A percentile compares a stretch with the other conserved stretches of the same genome.
These are phyloP conservation scores for Inonotus obliquus DNA, from an alignment of 1,284 basidiomycete species.

Conservation along the genomic window DNA sequence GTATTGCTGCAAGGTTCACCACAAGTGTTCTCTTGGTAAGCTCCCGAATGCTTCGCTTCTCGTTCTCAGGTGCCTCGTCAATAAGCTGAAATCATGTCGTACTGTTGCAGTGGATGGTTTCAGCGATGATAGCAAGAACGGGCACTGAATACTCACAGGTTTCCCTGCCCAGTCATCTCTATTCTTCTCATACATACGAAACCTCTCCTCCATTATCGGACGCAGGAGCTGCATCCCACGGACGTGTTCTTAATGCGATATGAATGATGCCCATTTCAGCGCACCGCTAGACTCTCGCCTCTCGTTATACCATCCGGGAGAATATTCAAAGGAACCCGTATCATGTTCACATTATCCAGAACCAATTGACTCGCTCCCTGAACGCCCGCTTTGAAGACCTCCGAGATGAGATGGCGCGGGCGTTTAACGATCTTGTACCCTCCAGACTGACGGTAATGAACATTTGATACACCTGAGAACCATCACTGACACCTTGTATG, in stretches of 20 bases:
- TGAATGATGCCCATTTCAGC: neutral
- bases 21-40: conserved; percentile 24
- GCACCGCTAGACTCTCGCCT: conserved; percentile 3
- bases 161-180: conserved; percentile 25
- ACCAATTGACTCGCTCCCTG: conserved; percentile 25
- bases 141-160: conserved; percentile 15
- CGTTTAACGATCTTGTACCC: conserved; percentile 24
- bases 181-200: conserved; percentile 21
- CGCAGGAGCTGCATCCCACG: conserved; percentile 20
- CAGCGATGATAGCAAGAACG: neutral
- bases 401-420: conserved; percentile 23
- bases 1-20: conserved; percentile 30
- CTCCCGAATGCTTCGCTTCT: neutral
- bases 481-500: neutral
- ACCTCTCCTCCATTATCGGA: conserved; percentile 24
- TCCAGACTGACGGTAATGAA: conserved; percentile 17
- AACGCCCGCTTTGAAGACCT: conserved; percentile 22
- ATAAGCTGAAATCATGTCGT: conserved; percentile 15
- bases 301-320: conserved; percentile 17
- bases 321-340: conserved; percentile 20
- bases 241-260: neutral
- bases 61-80: conserved; percentile 13
- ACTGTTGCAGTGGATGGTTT: neutral
- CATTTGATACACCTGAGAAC: neutral
- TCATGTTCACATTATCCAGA: conserved; percentile 24